Evolutionary conservation across 805 yeast genomes (phyloP), one percentile per base, ranked within the genome.

Genomic region (Spathaspora arborariae): DNA sequence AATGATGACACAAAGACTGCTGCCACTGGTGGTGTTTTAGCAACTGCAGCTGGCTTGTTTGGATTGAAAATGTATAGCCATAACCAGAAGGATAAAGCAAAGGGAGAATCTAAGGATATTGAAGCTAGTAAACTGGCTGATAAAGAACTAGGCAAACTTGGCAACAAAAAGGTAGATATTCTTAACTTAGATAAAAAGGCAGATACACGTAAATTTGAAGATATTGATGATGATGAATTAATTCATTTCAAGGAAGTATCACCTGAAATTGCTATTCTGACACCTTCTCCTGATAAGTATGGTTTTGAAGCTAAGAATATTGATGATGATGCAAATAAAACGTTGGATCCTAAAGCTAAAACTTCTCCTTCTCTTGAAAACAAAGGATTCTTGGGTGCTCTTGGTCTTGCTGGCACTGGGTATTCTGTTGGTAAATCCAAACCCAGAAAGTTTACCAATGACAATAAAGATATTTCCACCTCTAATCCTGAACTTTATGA

Each of bases 341-440:
- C 35, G n/a, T 30, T 30, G 35, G 35, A 30, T 30, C 35, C 35
- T 22, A 35, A 30, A 21, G 36, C 22, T 20, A 42, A n/a, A 16
- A 18, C 21, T 34, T 20, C 33, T 18, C 26, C 42, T 38, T 33
- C 24, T 20, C 16, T 34, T 22, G 35, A 22, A 21, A 20, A 35
- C 16, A 15, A 34, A 3, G 15, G 10, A 21, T 9, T 42, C 15
- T 39, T 38, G 7, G 42, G 47, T 20, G 43, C 44, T 16, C 13
- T 44, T 21, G 51, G 51, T 20, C 44, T 42, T 19, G 35, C 47
- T 19, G 44, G 44, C 33, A 44, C 47, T 20, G 46, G 39, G 16
- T 44, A 44, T 33, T 27, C 30, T 20, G 36, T 41, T 20, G 26
- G 39, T n/a, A 36, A 36, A 11, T 6, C 16, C 19, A 40, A 40